These are phyloP conservation scores for Paracoccidioides brasiliensis DNA, from an alignment of 2,329 filamentous ascomycete species.

Conservation along the genomic window DNA sequence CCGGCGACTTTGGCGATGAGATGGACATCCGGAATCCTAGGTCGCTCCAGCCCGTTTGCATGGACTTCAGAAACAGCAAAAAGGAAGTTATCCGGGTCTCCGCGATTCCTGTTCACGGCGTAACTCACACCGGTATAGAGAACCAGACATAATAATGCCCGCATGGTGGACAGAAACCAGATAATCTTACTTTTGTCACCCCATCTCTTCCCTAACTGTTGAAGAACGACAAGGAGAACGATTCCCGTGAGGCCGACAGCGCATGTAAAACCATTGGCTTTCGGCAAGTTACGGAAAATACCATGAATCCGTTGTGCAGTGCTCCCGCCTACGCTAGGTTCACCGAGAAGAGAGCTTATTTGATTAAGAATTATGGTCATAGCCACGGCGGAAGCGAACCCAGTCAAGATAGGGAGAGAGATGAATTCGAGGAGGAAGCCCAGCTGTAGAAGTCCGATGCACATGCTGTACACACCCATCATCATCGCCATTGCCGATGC, in stretches of 20 bases:
- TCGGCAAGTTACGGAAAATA: constrained; percentile 43
- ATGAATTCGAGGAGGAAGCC: constrained; percentile 55
- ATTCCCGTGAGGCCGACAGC: constrained; percentile 47
- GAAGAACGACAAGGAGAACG: constrained; percentile 43
- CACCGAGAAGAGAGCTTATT: constrained; percentile 47
- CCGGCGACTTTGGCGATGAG: constrained; percentile 42
- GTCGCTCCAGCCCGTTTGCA: constrained; percentile 40
- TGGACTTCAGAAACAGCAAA: constrained; percentile 47
- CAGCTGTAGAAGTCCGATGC: constrained; percentile 48
- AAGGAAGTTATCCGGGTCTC: constrained; percentile 32
- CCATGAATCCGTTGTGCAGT: constrained; percentile 47
- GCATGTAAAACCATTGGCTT: constrained; percentile 44
- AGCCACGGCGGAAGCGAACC: constrained; percentile 53
- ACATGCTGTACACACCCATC: constrained; percentile 48
- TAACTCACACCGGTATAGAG: constrained; percentile 52
- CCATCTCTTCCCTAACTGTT: constrained; percentile 47
- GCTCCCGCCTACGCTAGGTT: constrained; percentile 37
- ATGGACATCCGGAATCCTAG: constrained; percentile 34
- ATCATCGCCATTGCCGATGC: constrained; percentile 50
- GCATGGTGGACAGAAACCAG: constrained; percentile 46
- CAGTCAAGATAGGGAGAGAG: constrained; percentile 49
- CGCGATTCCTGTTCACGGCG: constrained; percentile 41
- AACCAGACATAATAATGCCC: constrained; percentile 47
- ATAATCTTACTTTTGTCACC: constrained; percentile 45
- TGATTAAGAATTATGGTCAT: constrained; percentile 54